Evolutionary conservation across 345 rosid species (phyloP), one percentile per base, ranked within the genome.

Genomic region (Anacardium occidentale): DNA sequence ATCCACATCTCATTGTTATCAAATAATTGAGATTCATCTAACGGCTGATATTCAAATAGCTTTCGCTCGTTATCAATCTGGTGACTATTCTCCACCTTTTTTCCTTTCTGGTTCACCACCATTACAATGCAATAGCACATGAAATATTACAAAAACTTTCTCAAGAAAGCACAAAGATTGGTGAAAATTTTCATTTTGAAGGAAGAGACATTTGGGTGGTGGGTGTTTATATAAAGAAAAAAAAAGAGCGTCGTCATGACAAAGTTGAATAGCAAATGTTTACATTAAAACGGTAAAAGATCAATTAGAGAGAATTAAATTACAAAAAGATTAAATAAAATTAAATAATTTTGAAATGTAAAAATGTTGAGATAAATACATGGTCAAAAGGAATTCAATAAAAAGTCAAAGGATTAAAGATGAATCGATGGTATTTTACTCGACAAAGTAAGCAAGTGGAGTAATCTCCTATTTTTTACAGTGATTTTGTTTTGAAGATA

Each of bases 41-140:
- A 13, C 44, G 75, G 78, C 4, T 44, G 68, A 52, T 70, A 53
- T 52, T 37, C 42, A 37, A 37, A 70, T 6, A 6, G 42, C 42
- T 8, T 0, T 0, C 8, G 8, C 8, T 82, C 82, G 66, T 52
- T 75, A n/a, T 69, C 69, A 56, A 10, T 72, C 60, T 61, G 10
- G 13, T 32, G 44, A 29, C 57, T 22, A 20, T 26, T 9, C 25
- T 13, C 62, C 56, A 40, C 2, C 25, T 52, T 29, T 50, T 60
- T 22, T 60, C 77, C 15, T 58, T 37, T 18, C 21, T 58, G 61
- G 25, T 77, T 82, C 80, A 87, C 86, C 81, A 80, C 87, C 82
- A 77, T 87, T 45, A 24, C 5, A 63, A 53, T 9, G 22, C 44
- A 55, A 0, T 17, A 24, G 3, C 63, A 56, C 80, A 67, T 54